These are phyloP conservation scores for Phytophthora multivora DNA, from an alignment of 352 stramenopile genomes.

Conservation along the genomic window DNA sequence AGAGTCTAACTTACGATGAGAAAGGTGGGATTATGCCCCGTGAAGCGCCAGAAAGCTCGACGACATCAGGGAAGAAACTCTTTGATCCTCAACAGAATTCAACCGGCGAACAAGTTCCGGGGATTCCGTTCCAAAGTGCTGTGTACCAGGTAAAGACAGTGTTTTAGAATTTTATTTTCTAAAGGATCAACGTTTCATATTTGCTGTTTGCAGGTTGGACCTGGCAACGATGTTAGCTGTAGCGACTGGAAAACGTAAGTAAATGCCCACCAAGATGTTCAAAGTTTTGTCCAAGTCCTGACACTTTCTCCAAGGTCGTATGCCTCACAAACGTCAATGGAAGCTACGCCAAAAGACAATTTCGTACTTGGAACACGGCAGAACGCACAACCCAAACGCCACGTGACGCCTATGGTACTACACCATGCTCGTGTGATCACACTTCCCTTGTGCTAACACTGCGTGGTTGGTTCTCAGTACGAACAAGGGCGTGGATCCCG, in stretches of 20 bases:
- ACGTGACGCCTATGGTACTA: constrained; percentile 62
- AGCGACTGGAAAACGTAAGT: constrained; percentile 78
- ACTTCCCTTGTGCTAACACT: too few species aligned
- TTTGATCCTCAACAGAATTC: constrained; percentile 59
- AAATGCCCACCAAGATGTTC: neutral
- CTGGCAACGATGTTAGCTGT: constrained; percentile 44
- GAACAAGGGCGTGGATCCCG: constrained; percentile 24
- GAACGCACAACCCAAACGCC: constrained; percentile 69
- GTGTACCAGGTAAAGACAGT: constrained; percentile 61
- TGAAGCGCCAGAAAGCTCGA: constrained; percentile 13
- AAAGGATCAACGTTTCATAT: neutral
- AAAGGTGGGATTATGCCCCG: constrained; percentile 67
- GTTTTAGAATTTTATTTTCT: neutral
- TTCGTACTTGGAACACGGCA: constrained; percentile 51
- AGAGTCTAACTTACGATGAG: constrained; percentile 61
- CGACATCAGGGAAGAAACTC: constrained; percentile 49
- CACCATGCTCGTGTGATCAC: too few species aligned
- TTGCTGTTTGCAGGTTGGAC: constrained; percentile 43
- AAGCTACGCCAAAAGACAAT: constrained; percentile 49
- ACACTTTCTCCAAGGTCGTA: constrained; percentile 52
- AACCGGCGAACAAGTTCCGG: constrained; percentile 43
- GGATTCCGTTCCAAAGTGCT: constrained; percentile 65
- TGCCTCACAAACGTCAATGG: constrained; percentile 58
- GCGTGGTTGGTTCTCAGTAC: constrained; percentile 19
- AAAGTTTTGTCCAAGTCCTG: neutral